phyloP scores from a whole-genome alignment of 176 grass and related monocot genomes.

The Aegilops sharonensis region DNA sequence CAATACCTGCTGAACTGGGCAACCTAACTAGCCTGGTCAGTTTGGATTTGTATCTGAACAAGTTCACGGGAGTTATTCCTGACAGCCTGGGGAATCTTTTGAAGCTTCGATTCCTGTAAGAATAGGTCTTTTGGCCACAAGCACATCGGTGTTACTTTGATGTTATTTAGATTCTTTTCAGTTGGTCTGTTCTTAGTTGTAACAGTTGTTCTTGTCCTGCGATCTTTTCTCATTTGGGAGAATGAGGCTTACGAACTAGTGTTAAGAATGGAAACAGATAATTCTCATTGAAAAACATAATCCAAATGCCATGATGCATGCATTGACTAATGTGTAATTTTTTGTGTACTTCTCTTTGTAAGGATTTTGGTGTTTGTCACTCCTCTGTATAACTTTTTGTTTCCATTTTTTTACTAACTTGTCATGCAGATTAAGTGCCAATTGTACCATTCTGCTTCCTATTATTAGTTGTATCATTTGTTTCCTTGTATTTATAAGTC shows the following conservation, averaged over 20 bases:
- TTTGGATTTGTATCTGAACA: conserved; percentile 86
- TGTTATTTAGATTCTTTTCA: conserved; percentile 18
- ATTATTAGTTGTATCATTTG: background rate
- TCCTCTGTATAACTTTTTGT: background rate
- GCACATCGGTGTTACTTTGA: conserved; percentile 3
- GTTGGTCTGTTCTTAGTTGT: background rate
- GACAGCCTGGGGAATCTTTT: conserved; percentile 52
- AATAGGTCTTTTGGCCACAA: conserved; percentile 19
- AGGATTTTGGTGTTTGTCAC: conserved; percentile 8
- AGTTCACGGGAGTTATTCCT: conserved; percentile 53
- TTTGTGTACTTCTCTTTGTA: background rate
- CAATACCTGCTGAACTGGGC: conserved; percentile 70
- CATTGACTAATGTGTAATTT: background rate
- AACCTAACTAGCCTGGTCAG: conserved; percentile 75
- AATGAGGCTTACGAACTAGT: background rate
- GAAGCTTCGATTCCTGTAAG: conserved; percentile 86
- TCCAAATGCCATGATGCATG: conserved; percentile 7
- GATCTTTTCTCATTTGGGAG: background rate
- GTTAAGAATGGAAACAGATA: conserved; percentile 18
- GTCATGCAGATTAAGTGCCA: conserved; percentile 3
- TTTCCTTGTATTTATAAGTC: conserved; percentile 10
- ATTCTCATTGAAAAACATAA: background rate
- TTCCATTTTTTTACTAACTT: conserved; percentile 9
- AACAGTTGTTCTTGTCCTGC: background rate
- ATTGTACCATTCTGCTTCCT: background rate